phyloP scores from a whole-genome alignment of 2,329 filamentous ascomycete genomes.

The Trichoderma koningii region DNA sequence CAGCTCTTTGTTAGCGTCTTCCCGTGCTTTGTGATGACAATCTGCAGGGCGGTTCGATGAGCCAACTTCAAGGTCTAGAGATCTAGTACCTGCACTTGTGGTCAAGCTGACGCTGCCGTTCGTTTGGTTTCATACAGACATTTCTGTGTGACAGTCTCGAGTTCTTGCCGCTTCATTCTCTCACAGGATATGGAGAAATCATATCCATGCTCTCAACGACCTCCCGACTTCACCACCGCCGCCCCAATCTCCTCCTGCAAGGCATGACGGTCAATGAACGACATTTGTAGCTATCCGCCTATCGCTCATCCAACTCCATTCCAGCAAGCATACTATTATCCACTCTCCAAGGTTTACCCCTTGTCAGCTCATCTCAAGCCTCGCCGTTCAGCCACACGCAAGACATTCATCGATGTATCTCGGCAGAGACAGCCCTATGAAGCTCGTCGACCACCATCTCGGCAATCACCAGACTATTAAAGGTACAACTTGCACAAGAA shows the following conservation, averaged over 20 bases:
- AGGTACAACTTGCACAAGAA: no score
- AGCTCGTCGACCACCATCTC: not conserved
- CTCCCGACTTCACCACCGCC: not conserved
- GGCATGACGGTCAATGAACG: not conserved
- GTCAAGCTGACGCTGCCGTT: not conserved
- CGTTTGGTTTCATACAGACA: not conserved
- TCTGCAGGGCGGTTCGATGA: no score
- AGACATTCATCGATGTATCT: not conserved
- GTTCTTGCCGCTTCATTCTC: not conserved
- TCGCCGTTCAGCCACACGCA: not conserved
- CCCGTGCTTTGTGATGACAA: no score
- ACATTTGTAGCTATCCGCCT: not conserved
- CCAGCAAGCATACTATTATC: not conserved
- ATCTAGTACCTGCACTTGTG: not conserved
- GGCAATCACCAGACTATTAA: not conserved
- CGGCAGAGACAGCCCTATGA: constrained; percentile 17
- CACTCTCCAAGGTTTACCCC: not conserved
- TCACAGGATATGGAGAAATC: not conserved
- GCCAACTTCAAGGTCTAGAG: no score
- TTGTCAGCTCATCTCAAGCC: not conserved
- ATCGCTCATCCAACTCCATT: not conserved
- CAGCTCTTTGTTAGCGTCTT: not conserved
- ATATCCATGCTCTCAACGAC: not conserved
- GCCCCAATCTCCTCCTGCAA: not conserved
- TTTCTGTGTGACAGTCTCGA: not conserved